Base-by-base conservation (phyloP, 306 rosid species). In the Citrullus mucosospermus region DNA sequence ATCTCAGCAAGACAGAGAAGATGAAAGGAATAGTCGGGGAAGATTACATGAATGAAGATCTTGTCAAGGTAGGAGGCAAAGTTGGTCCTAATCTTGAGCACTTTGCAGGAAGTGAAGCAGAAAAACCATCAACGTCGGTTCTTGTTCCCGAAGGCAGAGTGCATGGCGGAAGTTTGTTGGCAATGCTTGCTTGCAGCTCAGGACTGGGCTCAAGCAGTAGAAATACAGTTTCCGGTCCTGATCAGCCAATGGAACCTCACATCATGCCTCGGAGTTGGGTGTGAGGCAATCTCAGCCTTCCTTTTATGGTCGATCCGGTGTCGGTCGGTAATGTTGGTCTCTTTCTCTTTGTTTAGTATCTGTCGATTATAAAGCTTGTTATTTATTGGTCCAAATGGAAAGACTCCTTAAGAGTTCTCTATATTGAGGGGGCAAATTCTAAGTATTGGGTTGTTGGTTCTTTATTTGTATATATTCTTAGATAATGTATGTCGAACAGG, bases 161-260 rank as follows among this genome's bases (percentile, higher is more conserved):
- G 63, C 98, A 93, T 76, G 98, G 98, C 4, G 98, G 98, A 79
- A 90, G 98, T 82, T 81, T 91, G 83, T 80, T 91, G 91, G 92
- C 96, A 36, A 71, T 91, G 93, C 86, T 91, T 70, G 76, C 84
- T 0, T 84, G 83, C 48, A 61, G 83, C 78, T 88, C 91, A 44
- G 84, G 85, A 34, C 20, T 74, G 4, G 85, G 85, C 80, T 36
- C 89, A 78, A 90, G 88, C 84, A 62, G 78, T 36, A 72, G 70
- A 73, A 83, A 79, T 66, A 77, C 81, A 7, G 82, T 59, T 16
- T 18, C 80, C 12, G 78, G 78, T 55, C 32, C 51, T n/a, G 80
- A 91, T 18, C 82, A 82, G 80, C 82, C 88, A 63, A 66, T 70
- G 84, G 87, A 88, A 59, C 82, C 85, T 22, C 79, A 73, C 78